Base-by-base conservation (phyloP, 176 grass and related monocot species). In the Oryza brachyantha region DNA sequence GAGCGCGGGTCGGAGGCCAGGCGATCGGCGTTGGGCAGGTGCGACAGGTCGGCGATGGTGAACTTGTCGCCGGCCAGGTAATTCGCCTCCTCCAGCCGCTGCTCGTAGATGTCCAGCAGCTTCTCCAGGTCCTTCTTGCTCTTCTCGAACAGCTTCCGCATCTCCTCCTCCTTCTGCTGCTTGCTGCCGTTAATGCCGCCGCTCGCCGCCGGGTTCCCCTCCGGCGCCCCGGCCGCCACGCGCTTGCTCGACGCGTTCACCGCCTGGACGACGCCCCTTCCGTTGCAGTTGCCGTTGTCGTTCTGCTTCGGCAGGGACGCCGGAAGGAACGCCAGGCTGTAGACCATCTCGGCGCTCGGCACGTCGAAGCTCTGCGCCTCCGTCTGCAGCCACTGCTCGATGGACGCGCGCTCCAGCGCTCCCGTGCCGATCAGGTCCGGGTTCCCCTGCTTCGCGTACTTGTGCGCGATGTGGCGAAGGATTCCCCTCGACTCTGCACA, bases 351-450 rank as follows among this genome's bases (percentile, higher is more conserved):
- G 43, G 94, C 86, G 79, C 91, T 89, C 31, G 91, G 83, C 8
- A 85, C 79, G 83, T 97, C 94, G 83, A 97, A 97, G 91, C 75
- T 94, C 79, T 86, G 91, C 76, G 87, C 89, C 86, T 97, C 94
- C 5, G 94, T 97, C 69, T 88, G 84, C 79, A 97, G 94, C 94
- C 94, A 97, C 75, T 97, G 94, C 78, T 97, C 94, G 64, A 97
- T 97, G 78, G 91, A 81, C 38, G 94, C 89, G 29, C 94, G 86
- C 84, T 97, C 91, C 32, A 97, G 89, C 34, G 91, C 83, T 8
- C 94, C 94, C 16, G 86, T 45, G 46, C 91, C 91, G 35, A 97
- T 86, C 52, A 97, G 83, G 29, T 94, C 72, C 29, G 74, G 84
- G 87, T 94, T 84, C 48, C 91, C 91, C 68, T 92, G 66, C 57